Evolutionary conservation across 805 yeast species (phyloP).

Genomic region (Yarrowia osloensis): DNA sequence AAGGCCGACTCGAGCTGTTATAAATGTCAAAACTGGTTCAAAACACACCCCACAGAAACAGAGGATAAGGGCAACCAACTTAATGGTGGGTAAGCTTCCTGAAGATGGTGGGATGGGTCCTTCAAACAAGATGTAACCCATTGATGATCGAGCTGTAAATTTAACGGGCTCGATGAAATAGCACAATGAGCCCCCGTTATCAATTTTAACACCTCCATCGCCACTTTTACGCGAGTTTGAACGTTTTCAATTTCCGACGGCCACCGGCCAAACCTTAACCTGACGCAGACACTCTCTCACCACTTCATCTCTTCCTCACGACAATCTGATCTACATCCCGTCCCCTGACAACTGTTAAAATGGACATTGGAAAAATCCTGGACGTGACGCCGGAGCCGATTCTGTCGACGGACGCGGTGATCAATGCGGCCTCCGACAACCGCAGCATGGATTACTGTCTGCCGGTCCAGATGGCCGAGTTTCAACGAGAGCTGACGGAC

Average conservation of each 20-base stretch:
- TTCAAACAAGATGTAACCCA: no score
- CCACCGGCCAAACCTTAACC: background rate
- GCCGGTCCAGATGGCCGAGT: constrained; percentile 81
- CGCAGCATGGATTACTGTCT: constrained; percentile 39
- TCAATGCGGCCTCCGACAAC: constrained; percentile 28
- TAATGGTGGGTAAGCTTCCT: background rate
- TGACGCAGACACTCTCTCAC: constrained; percentile 32
- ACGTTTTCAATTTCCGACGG: background rate
- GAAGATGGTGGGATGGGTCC: no score
- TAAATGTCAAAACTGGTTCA: background rate
- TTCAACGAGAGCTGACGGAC: constrained; percentile 85
- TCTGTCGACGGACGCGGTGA: constrained; percentile 45
- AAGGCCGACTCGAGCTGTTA: no score
- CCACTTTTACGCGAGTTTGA: background rate
- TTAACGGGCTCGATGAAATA: background rate
- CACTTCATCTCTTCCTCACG: background rate
- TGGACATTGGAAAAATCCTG: constrained; percentile 74
- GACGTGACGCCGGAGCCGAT: constrained; percentile 87
- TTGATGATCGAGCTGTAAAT: background rate
- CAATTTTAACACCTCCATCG: no score
- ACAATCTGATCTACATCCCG: background rate
- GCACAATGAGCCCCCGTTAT: background rate
- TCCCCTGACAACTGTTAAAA: constrained; percentile 37
- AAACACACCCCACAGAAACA: background rate
- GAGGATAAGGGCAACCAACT: constrained; percentile 17